These are phyloP conservation scores for Hypoxylon rubiginosum DNA, from an alignment of 2,329 filamentous ascomycete genomes.

Conservation along the genomic window DNA sequence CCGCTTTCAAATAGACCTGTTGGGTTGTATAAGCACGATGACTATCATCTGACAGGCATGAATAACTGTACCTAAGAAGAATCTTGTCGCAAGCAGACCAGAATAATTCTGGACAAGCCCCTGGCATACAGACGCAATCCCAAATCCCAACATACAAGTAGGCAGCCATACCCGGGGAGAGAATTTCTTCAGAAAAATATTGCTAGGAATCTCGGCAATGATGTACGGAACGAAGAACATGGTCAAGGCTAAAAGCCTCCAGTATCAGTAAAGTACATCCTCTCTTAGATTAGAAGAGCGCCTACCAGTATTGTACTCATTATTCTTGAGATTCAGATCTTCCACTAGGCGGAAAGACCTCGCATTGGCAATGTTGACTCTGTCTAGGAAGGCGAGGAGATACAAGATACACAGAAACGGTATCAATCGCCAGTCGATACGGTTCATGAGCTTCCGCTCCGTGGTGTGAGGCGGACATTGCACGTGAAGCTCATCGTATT, in stretches of 20 bases:
- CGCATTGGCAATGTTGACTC: slow-evolving; percentile 86
- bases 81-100: slow-evolving; percentile 82
- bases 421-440: slow-evolving; percentile 78
- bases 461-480: slow-evolving; percentile 68
- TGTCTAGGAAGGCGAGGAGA: slow-evolving; percentile 59
- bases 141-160: slow-evolving; percentile 87
- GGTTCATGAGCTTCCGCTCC: slow-evolving; percentile 74
- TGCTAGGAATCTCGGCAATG: slow-evolving; percentile 78
- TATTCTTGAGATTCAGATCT: slow-evolving; percentile 71
- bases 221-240: slow-evolving; percentile 88
- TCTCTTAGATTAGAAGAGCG: not conserved
- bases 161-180: slow-evolving; percentile 68
- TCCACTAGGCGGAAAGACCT: slow-evolving; percentile 73
- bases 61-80: slow-evolving; percentile 73
- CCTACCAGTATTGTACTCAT: slow-evolving; percentile 76
- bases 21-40: slow-evolving; percentile 3
- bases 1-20: slow-evolving; percentile 78
- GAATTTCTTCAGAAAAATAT: slow-evolving; percentile 75
- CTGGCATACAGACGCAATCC: slow-evolving; percentile 80
- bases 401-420: slow-evolving; percentile 78
- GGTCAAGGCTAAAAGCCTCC: slow-evolving; percentile 64
- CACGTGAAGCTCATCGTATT: slow-evolving; percentile 52
- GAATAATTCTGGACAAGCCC: slow-evolving; percentile 83
- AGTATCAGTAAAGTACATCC: slow-evolving; percentile 3
- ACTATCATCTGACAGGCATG: not conserved